These are phyloP conservation scores for Phenoliferia sp. DNA, from an alignment of 1,284 basidiomycete species.

Conservation along the genomic window DNA sequence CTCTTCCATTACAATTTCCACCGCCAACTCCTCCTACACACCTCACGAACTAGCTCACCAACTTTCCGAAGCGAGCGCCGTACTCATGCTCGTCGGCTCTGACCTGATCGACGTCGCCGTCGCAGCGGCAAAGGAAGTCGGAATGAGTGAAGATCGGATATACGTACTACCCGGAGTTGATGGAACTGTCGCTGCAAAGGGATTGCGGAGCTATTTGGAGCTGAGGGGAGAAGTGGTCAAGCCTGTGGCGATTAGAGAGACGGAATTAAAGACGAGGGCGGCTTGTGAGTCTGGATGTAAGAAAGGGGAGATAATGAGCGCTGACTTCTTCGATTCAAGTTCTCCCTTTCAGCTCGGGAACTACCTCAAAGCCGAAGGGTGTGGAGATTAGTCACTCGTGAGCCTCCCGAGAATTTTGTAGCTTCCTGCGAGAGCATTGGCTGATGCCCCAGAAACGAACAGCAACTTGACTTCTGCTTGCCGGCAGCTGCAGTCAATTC, in stretches of 20 bases:
- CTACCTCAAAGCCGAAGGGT: conserved; percentile 26
- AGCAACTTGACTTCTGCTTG: conserved; percentile 18
- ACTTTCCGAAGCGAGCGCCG: conserved; percentile 9
- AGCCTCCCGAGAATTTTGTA: not conserved
- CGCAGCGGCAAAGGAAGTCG: conserved; percentile 15
- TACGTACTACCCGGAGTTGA: conserved; percentile 22
- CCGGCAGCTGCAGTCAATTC: conserved; percentile 8
- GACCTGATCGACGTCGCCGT: conserved; percentile 15
- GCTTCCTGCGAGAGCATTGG: not conserved
- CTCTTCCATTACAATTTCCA: conserved; percentile 24
- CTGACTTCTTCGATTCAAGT: not conserved
- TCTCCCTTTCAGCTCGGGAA: conserved; percentile 25
- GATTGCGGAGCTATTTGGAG: conserved; percentile 9
- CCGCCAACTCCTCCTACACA: conserved; percentile 29
- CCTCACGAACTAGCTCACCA: conserved; percentile 24
- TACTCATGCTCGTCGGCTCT: conserved; percentile 16
- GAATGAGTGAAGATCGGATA: conserved; percentile 6
- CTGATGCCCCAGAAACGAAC: not conserved
- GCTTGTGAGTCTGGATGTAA: conserved; percentile 11
- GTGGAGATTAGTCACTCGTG: conserved; percentile 15
- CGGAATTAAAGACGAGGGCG: conserved; percentile 5
- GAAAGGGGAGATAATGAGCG: too few relatives aligned
- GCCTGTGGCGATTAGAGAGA: conserved; percentile 7
- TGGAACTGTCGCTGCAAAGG: conserved; percentile 9
- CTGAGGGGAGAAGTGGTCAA: conserved; percentile 14